Evolutionary conservation across 768 basidiomycete species (phyloP), one percentile per base, ranked within the genome.

Genomic region (Macrolepiota albuminosa): DNA sequence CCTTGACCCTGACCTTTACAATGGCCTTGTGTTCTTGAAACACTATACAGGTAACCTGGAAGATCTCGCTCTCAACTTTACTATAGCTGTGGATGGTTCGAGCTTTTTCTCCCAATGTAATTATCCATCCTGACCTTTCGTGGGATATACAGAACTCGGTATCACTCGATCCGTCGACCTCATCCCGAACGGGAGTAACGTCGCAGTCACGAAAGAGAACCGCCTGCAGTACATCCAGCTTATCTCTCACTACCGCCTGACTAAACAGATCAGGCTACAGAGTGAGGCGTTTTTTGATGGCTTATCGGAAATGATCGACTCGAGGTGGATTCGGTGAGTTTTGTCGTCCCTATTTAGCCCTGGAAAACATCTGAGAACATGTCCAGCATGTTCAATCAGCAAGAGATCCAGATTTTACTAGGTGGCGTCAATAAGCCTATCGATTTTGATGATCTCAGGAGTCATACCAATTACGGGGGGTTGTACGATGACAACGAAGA

Each of bases 341-440:
- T 56, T 43, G 29, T 34, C 4, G 6, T 39, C 21, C 26, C 2
- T 36, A 43, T 54, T 29, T 10, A 47, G 59, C 18, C 42, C 10
- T 48, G 14, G 10, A 24, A 48, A 29, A 14, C 21, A 6, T n/a
- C 42, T 54, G 33, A 34, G 33, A 29, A 14, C 36, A 16, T 13
- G 24, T 7, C 21, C 62, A 91, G 93, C 48, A 95, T 98, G 92
- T 99, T 98, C 75, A 96, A 98, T 71, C 95, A 96, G 64, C 90
- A 93, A 69, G 97, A 98, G 72, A 78, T 98, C 4, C 94, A 95
- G 69, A 88, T 96, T 51, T 77, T 98, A 1, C 79, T 99, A 6
- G 95, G 95, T 0, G 94, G 93, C 7, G 89, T 91, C 36, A 89
- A 95, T 61, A 78, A 91, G 0, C 88, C 89, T 0, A 87, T 96